Conservation (phyloP, 2,329 filamentous ascomycete species). For the Pseudogymnoascus sp. region DNA sequence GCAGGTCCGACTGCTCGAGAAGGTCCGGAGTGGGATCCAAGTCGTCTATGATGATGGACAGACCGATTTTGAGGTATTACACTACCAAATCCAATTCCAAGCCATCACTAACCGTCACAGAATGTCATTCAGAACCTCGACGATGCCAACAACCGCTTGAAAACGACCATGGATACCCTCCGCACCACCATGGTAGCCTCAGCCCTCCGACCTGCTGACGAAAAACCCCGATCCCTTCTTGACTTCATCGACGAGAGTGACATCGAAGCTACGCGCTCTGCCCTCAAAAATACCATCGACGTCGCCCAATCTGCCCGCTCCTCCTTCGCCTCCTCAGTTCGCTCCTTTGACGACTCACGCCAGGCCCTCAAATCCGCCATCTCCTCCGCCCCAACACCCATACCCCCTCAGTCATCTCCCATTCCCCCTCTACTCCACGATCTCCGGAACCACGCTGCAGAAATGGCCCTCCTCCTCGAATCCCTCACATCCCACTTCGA, state of each 20-base stretch:
- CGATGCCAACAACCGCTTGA: constrained; percentile 54
- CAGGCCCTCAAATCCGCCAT: constrained; percentile 47
- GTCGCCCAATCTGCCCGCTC: constrained; percentile 50
- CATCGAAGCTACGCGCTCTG: constrained; percentile 56
- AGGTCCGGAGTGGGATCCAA: constrained; percentile 44
- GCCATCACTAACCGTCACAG: constrained; percentile 22
- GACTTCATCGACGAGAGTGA: constrained; percentile 70
- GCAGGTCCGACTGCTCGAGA: constrained; percentile 44
- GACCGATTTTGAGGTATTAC: constrained; percentile 43
- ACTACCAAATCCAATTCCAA: background rate
- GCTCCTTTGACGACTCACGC: constrained; percentile 68
- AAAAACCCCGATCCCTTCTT: constrained; percentile 52
- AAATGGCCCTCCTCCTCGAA: constrained; percentile 73
- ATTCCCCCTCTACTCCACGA: constrained; percentile 39
- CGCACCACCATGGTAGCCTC: constrained; percentile 56
- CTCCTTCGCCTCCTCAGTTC: constrained; percentile 28
- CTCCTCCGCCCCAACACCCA: constrained; percentile 26
- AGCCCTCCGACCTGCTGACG: constrained; percentile 50
- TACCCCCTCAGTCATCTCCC: constrained; percentile 24
- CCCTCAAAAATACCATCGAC: constrained; percentile 62
- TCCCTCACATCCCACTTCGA: constrained; percentile 85
- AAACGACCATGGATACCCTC: constrained; percentile 58
- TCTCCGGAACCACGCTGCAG: constrained; percentile 53
- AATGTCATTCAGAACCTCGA: constrained; percentile 58
- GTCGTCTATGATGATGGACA: constrained; percentile 50